Base-by-base conservation (phyloP, 1,284 basidiomycete species). In the Pseudozyma tsukubaensis region DNA sequence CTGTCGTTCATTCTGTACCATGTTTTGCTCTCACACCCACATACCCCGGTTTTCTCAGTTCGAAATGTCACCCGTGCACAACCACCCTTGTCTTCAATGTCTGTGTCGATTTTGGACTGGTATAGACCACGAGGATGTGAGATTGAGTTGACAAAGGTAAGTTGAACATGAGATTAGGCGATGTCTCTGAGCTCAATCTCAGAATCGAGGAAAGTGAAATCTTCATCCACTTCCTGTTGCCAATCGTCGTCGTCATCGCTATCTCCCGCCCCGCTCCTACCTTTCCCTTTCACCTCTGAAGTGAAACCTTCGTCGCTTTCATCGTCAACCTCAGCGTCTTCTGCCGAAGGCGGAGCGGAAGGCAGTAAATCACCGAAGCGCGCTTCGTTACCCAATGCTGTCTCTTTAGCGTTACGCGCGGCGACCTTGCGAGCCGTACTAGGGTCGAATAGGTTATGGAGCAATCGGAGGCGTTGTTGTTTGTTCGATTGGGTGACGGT, bases 121-220 rank as follows among this genome's bases (percentile, higher is more conserved):
- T n/a, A n/a, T n/a, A n/a, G n/a, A n/a, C n/a, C n/a, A n/a, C n/a
- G n/a, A n/a, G n/a, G n/a, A n/a, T n/a, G n/a, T n/a, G n/a, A n/a
- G n/a, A n/a, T n/a, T n/a, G n/a, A 44, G 42, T 44, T 34, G 14
- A 49, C 18, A 35, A n/a, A 18, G 24, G 48, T 32, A 16, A 16
- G 16, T 29, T 54, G 49, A 53, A 34, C 43, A 45, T 32, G 63
- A 60, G 21, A 45, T 29, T 29, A n/a, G 4, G 60, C 64, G 12
- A 72, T 48, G 39, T 72, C 70, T 11, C 49, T n/a, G 14, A 72
- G 60, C 37, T 72, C 59, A 37, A 72, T 72, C 40, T 72, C 70
- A 21, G 52, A 50, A 48, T 72, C 70, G 53, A 63, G 45, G n/a
- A 72, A 72, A 21, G 70, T 72, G 18, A 62, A 72, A 37, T 67